Evolutionary conservation across 306 rosid genomes (phyloP).

Genomic region (Prosopis cineraria): DNA sequence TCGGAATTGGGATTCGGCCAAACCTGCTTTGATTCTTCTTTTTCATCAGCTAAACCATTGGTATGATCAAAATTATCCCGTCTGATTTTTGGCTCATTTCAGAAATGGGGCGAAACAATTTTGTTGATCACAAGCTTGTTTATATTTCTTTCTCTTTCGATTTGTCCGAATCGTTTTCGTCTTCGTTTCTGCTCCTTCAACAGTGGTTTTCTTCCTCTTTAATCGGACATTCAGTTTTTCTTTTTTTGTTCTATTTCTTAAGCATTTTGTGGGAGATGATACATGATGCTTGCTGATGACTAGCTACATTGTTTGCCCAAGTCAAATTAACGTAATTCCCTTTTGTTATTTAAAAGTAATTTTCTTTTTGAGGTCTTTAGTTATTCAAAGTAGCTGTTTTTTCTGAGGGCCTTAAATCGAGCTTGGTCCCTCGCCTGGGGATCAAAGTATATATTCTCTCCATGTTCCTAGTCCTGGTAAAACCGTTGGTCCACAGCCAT

Average conservation of each 20-base stretch:
- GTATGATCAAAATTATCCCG: slow-evolving; percentile 32
- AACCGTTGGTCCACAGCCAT: background rate
- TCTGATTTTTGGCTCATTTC: slow-evolving; percentile 19
- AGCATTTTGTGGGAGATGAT: background rate
- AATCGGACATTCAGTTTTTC: background rate
- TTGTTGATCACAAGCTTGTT: slow-evolving; percentile 7
- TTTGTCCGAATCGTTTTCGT: background rate
- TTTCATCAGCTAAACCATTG: slow-evolving; percentile 8
- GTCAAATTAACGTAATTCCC: background rate
- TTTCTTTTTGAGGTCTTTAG: background rate
- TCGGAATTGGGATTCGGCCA: slow-evolving; percentile 20
- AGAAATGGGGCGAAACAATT: background rate
- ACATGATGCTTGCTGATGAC: background rate
- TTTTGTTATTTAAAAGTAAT: background rate
- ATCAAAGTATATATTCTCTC: background rate
- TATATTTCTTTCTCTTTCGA: background rate
- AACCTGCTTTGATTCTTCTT: slow-evolving; percentile 13
- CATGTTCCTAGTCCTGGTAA: background rate
- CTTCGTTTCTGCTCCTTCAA: background rate
- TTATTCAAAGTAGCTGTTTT: background rate
- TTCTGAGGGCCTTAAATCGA: background rate
- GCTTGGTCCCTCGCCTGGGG: background rate
- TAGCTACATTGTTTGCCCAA: slow-evolving; percentile 13
- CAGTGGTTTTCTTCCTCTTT: background rate
- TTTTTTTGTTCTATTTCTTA: background rate